Conservation (phyloP, 148 eudicot species). For the Dianthus caryophyllus region DNA sequence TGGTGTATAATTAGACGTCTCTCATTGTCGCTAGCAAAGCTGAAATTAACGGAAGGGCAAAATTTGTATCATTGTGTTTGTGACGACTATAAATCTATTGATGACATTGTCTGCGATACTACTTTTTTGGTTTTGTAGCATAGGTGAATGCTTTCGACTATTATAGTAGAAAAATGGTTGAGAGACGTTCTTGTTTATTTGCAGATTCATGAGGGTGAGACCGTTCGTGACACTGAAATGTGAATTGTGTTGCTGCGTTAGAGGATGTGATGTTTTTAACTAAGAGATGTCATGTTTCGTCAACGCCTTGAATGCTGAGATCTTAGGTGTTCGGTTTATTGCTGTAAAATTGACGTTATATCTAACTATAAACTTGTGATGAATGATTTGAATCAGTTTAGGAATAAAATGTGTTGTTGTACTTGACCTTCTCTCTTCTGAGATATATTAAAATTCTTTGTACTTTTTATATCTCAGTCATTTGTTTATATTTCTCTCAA, state of each 20-base stretch:
- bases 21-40: neutral
- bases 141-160: neutral
- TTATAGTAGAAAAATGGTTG: constrained; percentile 10
- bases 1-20: neutral
- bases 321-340: neutral
- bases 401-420: neutral
- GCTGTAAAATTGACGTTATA: neutral
- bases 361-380: too few relatives aligned
- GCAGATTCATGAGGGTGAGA: constrained; percentile 18
- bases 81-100: neutral
- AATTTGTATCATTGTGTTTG: neutral
- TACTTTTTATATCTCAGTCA: too few relatives aligned
- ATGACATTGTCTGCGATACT: neutral
- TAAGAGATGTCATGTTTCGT: neutral
- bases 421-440: too few relatives aligned
- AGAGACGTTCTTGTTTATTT: constrained; percentile 9
- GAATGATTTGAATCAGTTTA: neutral
- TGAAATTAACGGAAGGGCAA: neutral
- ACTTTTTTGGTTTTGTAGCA: neutral
- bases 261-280: constrained; percentile 5
- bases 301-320: neutral
- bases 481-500: too few relatives aligned
- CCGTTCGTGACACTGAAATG: constrained; percentile 4
- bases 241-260: constrained; percentile 11
- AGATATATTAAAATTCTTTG: too few relatives aligned